Conservation (phyloP, 2,329 filamentous ascomycete genomes). For the Aspergillus japonicus region DNA sequence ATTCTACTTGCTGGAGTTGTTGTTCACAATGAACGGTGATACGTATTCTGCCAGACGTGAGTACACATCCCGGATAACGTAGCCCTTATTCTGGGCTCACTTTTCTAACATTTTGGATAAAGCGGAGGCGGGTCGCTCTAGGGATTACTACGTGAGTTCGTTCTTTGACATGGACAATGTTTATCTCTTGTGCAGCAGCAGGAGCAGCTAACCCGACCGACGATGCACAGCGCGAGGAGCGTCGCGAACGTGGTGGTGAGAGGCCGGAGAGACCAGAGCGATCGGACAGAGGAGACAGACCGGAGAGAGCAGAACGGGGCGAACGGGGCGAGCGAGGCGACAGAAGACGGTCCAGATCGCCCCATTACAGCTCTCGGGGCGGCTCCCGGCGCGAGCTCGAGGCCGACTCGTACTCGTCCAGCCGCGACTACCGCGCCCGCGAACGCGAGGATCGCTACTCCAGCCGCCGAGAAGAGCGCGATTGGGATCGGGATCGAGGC, state of each 20-base stretch:
- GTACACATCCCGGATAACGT: slow-evolving; percentile 14
- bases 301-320: slow-evolving; percentile 43
- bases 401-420: slow-evolving; percentile 85
- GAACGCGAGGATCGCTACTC: slow-evolving; percentile 92
- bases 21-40: slow-evolving; percentile 74
- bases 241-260: slow-evolving; percentile 45
- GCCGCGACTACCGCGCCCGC: slow-evolving; percentile 85
- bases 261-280: slow-evolving; percentile 44
- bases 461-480: slow-evolving; percentile 69
- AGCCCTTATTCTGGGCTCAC: slow-evolving; percentile 13
- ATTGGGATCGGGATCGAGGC: slow-evolving; percentile 72
- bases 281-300: slow-evolving; percentile 29
- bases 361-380: slow-evolving; percentile 66
- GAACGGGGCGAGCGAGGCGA: slow-evolving; percentile 52
- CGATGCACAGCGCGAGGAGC: slow-evolving; percentile 45
- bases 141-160: slow-evolving; percentile 55
- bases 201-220: not conserved
- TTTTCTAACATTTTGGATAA: slow-evolving; percentile 34
- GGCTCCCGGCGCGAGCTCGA: slow-evolving; percentile 69
- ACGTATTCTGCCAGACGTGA: slow-evolving; percentile 76
- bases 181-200: not conserved
- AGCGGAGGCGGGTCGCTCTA: slow-evolving; percentile 52
- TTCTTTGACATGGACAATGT: slow-evolving; percentile 10
- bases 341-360: slow-evolving; percentile 81
- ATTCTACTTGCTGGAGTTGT: slow-evolving; percentile 21